Evolutionary conservation across 23 red algal genomes (phyloP).

Genomic region (Pyropia haitanensis): DNA sequence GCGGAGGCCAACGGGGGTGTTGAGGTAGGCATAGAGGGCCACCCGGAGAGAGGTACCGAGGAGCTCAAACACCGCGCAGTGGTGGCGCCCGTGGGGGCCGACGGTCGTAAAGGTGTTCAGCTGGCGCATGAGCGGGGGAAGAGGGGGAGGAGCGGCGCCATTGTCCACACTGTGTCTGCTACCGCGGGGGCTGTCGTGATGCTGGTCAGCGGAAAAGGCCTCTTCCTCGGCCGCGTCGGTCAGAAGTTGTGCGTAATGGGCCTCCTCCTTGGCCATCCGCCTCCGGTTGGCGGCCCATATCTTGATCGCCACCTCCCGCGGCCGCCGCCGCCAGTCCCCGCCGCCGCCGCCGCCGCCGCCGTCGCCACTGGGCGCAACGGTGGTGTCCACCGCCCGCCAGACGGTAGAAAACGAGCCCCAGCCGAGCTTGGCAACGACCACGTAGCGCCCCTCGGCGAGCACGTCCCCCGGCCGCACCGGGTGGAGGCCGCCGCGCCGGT

Average conservation of each 20-base stretch:
- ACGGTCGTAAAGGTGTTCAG: slow-evolving; percentile 2
- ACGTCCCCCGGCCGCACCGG: slow-evolving; percentile 64
- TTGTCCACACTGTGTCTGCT: no score
- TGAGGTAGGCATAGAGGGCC: slow-evolving; percentile 54
- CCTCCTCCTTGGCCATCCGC: neutral
- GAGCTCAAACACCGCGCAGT: slow-evolving; percentile 84
- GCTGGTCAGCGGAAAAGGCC: no score
- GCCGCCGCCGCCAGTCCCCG: no score
- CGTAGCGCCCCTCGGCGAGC: slow-evolving; percentile 69
- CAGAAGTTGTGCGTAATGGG: no score
- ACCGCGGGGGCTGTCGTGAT: no score
- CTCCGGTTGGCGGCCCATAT: slow-evolving; percentile 8
- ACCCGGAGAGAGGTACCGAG: slow-evolving; percentile 64
- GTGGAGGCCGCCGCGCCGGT: slow-evolving; percentile 65
- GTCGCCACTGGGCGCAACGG: neutral
- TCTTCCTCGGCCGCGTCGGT: no score
- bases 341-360: no score
- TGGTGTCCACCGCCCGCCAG: slow-evolving; percentile 68
- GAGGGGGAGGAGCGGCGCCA: no score
- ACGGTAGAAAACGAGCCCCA: slow-evolving; percentile 93
- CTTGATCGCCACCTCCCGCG: slow-evolving; percentile 65
- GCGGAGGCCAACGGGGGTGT: no score
- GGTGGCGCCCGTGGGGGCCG: slow-evolving; percentile 72
- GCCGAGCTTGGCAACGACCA: slow-evolving; percentile 65
- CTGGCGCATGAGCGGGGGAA: no score